Conservation (phyloP, 768 basidiomycete species). For the Kwoniella pini region DNA sequence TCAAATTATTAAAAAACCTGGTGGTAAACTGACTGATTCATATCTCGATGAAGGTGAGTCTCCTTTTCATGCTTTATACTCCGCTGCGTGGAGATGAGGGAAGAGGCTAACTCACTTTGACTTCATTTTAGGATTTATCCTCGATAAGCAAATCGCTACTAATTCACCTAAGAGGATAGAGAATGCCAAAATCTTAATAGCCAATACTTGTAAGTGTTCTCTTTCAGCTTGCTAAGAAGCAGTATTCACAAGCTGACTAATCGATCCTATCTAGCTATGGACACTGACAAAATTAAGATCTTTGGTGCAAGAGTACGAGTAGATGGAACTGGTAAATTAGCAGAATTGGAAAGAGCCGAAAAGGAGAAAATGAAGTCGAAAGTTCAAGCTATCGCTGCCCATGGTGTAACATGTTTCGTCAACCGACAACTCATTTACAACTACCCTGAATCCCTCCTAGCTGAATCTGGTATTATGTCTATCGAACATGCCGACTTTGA, state of each 20-base stretch:
- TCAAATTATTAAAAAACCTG: slow-evolving; percentile 99
- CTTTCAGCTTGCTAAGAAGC: neutral
- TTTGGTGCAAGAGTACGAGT: slow-evolving; percentile 97
- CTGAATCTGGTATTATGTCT: slow-evolving; percentile 90
- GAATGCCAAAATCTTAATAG: slow-evolving; percentile 92
- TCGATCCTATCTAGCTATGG: slow-evolving; percentile 72
- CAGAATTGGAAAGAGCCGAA: slow-evolving; percentile 96
- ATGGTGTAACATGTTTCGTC: slow-evolving; percentile 96
- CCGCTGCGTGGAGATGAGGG: no score
- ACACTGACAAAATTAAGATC: slow-evolving; percentile 99
- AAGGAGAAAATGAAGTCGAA: slow-evolving; percentile 99
- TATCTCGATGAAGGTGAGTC: slow-evolving; percentile 89
- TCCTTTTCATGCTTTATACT: neutral
- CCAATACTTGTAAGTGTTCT: slow-evolving; percentile 81
- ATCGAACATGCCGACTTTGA: slow-evolving; percentile 99
- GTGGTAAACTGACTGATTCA: slow-evolving; percentile 95
- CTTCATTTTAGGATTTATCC: slow-evolving; percentile 83
- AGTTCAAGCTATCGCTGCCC: slow-evolving; percentile 87
- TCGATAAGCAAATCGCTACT: slow-evolving; percentile 90
- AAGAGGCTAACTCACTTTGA: neutral
- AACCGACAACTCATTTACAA: slow-evolving; percentile 99
- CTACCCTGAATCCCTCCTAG: slow-evolving; percentile 93
- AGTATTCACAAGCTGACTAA: neutral
- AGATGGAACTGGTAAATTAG: slow-evolving; percentile 92
- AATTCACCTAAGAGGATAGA: slow-evolving; percentile 94